Conservation (phyloP, 2,329 filamentous ascomycete genomes). For the Aspergillus flavus region DNA sequence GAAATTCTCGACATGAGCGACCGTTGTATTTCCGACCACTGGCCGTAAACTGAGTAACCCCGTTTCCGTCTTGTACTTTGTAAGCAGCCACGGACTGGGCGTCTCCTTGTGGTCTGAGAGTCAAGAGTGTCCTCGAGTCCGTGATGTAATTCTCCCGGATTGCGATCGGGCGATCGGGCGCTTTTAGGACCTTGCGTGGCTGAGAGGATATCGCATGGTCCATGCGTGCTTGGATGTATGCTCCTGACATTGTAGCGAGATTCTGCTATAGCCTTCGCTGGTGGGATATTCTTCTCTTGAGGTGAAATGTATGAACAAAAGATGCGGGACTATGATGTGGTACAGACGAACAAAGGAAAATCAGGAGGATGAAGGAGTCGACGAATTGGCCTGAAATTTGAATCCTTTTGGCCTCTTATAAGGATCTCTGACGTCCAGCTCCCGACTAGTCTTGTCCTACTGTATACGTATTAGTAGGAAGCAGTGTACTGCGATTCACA, state of each 20-base stretch:
- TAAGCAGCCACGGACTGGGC: slow-evolving; percentile 23
- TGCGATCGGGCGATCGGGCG: slow-evolving; percentile 24
- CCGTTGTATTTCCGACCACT: slow-evolving; percentile 29
- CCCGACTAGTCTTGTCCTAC: too few species aligned
- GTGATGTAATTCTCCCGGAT: slow-evolving; percentile 25
- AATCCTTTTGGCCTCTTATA: too few species aligned
- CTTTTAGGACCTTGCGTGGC: slow-evolving; percentile 20
- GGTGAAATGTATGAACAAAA: background rate
- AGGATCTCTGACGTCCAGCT: too few species aligned
- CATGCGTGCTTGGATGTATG: slow-evolving; percentile 23
- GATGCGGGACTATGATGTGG: background rate
- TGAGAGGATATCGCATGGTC: slow-evolving; percentile 14
- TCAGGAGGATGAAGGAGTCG: too few species aligned
- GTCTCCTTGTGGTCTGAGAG: slow-evolving; percentile 21
- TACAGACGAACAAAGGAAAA: background rate
- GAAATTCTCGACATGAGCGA: slow-evolving; percentile 27
- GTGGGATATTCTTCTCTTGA: background rate
- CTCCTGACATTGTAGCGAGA: background rate
- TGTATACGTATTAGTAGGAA: too few species aligned
- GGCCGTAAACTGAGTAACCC: slow-evolving; percentile 21
- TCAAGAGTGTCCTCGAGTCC: slow-evolving; percentile 16
- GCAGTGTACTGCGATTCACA: too few species aligned
- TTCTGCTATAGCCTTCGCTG: background rate
- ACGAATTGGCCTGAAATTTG: too few species aligned
- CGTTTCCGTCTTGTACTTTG: slow-evolving; percentile 23